Evolutionary conservation across 768 basidiomycete species (phyloP).

Genomic region (Tricholoma matsutake): DNA sequence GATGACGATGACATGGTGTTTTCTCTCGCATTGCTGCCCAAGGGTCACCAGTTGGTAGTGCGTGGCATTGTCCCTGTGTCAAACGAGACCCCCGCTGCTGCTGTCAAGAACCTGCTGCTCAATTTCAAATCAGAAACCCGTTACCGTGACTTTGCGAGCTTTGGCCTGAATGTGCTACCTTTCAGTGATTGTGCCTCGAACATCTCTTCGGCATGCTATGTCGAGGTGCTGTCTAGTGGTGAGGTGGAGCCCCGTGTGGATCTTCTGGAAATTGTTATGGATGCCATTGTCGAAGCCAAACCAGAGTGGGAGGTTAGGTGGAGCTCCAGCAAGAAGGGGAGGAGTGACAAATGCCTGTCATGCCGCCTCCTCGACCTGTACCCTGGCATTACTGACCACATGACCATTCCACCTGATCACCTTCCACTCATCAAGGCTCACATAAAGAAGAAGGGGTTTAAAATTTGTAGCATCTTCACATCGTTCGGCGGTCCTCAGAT

Average conservation of each 20-base stretch:
- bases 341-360: not conserved
- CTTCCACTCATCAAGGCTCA: too few relatives aligned
- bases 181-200: not conserved
- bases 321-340: not conserved
- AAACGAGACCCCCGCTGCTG: not conserved
- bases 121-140: not conserved
- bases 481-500: constrained; percentile 8
- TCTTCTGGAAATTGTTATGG: not conserved
- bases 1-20: not conserved
- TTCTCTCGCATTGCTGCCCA: not conserved
- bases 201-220: too few relatives aligned
- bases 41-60: not conserved
- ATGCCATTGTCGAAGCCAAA: not conserved
- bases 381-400: too few relatives aligned
- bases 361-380: not conserved
- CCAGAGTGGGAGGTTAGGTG: constrained; percentile 6
- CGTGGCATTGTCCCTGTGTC: not conserved
- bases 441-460: not conserved
- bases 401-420: too few relatives aligned
- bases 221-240: too few relatives aligned
- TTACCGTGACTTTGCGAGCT: not conserved
- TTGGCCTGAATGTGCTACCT: not conserved
- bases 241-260: not conserved
- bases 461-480: not conserved
- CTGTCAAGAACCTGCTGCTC: not conserved